phyloP scores from a whole-genome alignment of 2,329 filamentous ascomycete genomes.

The Clonostachys rhizophaga region DNA sequence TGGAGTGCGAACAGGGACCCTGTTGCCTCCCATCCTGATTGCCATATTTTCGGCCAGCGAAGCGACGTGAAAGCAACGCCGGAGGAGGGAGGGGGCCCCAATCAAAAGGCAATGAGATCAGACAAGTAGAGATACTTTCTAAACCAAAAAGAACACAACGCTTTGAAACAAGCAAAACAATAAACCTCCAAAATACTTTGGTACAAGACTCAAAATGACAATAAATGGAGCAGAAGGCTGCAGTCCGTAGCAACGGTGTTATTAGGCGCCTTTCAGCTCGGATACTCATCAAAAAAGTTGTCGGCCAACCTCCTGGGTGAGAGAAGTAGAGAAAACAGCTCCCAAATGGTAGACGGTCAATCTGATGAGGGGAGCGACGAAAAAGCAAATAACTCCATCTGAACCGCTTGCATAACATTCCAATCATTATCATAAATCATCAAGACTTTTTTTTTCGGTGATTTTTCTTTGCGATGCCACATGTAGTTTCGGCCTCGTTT shows the following conservation, averaged over 20 bases:
- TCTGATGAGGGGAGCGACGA: too few species aligned
- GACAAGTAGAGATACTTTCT: constrained; percentile 3
- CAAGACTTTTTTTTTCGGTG: too few species aligned
- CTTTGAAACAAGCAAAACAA: too few species aligned
- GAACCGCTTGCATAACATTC: neutral
- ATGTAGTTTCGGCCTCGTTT: neutral
- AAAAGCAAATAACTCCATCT: neutral
- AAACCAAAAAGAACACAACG: neutral
- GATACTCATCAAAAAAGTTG: too few species aligned
- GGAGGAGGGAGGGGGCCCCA: constrained; percentile 5
- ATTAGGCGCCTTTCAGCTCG: too few species aligned
- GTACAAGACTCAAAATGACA: too few species aligned
- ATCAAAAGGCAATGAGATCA: neutral
- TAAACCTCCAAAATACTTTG: too few species aligned
- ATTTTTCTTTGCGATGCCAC: too few species aligned
- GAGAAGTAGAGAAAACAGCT: neutral
- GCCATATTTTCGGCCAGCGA: constrained; percentile 1
- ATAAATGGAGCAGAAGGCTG: too few species aligned
- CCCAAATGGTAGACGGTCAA: too few species aligned
- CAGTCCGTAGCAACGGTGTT: too few species aligned
- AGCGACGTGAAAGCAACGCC: constrained; percentile 6
- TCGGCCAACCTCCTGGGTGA: too few species aligned
- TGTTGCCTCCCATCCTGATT: constrained; percentile 4
- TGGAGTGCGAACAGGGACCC: constrained; percentile 4
- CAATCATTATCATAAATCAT: neutral